A percentile compares a stretch with the other conserved stretches of the same genome.
These are phyloP conservation scores for Umbilicus rupestris DNA, from an alignment of 164 flowering plant genomes.

Conservation along the genomic window DNA sequence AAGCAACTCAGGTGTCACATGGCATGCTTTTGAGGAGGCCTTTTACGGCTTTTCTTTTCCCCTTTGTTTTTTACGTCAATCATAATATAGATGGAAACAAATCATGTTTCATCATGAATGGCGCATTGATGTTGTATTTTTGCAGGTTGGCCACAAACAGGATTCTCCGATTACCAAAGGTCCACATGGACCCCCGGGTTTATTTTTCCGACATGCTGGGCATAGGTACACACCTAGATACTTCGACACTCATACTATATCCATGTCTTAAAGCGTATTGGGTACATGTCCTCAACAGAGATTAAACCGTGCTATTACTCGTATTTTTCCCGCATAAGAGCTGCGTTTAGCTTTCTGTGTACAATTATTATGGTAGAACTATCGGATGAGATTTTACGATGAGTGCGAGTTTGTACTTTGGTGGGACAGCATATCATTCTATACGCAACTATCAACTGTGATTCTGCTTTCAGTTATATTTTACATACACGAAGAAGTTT, in stretches of 20 bases:
- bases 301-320: not conserved
- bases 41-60: too few relatives aligned
- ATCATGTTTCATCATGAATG: not conserved
- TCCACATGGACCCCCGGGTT: conserved; percentile 48
- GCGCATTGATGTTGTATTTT: not conserved
- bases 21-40: not conserved
- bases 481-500: not conserved
- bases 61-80: too few relatives aligned
- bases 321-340: not conserved
- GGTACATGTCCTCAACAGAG: not conserved
- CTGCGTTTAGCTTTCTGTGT: not conserved
- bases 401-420: not conserved
- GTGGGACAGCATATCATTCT: not conserved
- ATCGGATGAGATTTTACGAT: not conserved
- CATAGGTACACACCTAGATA: conserved; percentile 37
- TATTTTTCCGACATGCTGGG: conserved; percentile 72
- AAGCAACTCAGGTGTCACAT: not conserved
- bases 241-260: not conserved
- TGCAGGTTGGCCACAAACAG: conserved; percentile 48
- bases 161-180: conserved; percentile 25
- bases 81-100: not conserved
- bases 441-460: not conserved
- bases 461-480: not conserved
- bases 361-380: not conserved
- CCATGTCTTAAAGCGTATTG: not conserved